phyloP scores from a whole-genome alignment of 129 eudicot species.

The Lactuca sativa region DNA sequence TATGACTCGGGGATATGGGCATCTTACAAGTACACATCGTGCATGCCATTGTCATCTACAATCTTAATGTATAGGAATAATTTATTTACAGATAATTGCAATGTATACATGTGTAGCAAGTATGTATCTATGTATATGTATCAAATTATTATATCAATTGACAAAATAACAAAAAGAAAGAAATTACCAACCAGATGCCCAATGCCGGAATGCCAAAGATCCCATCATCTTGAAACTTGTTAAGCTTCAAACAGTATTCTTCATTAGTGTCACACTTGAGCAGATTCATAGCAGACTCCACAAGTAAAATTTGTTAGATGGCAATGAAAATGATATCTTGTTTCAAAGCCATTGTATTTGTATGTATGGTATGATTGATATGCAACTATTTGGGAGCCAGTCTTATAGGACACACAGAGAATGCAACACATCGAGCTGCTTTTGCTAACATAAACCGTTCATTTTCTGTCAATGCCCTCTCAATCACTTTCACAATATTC shows the following conservation, averaged over 20 bases:
- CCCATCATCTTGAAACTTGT: conserved; percentile 21
- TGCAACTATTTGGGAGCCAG: conserved; percentile 61
- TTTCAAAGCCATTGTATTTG: conserved; percentile 4
- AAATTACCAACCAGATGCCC: conserved; percentile 9
- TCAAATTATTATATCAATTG: background rate
- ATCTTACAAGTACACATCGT: no score
- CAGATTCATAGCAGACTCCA: conserved; percentile 12
- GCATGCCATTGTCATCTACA: no score
- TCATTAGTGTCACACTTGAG: conserved; percentile 16
- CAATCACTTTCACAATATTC: conserved; percentile 85
- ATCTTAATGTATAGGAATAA: no score
- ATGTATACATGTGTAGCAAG: conserved; percentile 16
- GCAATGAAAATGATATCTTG: background rate
- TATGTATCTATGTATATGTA: conserved; percentile 18
- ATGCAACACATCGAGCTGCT: conserved; percentile 94
- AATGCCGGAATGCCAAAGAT: conserved; percentile 3
- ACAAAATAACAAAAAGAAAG: conserved; percentile 10
- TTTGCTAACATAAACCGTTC: conserved; percentile 95
- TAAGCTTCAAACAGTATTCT: conserved; percentile 23
- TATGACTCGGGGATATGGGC: no score
- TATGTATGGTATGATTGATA: conserved; percentile 13
- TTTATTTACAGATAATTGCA: background rate
- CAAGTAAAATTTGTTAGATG: conserved; percentile 9
- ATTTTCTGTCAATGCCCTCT: conserved; percentile 88
- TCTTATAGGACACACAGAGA: conserved; percentile 69